These are phyloP conservation scores for Nitzschia putrida DNA, from an alignment of 108 stramenopile genomes.

Conservation along the genomic window DNA sequence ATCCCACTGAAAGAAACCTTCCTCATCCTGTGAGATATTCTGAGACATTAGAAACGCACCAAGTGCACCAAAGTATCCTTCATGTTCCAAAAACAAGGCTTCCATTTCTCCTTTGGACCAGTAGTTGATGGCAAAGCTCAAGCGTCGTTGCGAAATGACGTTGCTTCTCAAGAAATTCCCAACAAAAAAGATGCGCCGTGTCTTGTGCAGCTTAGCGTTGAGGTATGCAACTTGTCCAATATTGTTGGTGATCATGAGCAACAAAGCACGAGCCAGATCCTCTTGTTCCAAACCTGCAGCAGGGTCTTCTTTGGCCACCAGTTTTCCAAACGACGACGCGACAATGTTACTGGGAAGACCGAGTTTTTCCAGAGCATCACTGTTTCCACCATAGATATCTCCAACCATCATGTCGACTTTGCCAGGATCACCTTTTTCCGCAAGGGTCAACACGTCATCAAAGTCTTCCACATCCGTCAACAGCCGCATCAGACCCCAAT, in stretches of 20 bases:
- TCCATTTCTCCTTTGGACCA: slow-evolving; percentile 97
- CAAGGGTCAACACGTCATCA: slow-evolving; percentile 89
- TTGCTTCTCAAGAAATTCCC: slow-evolving; percentile 97
- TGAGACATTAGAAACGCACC: slow-evolving; percentile 88
- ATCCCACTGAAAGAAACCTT: slow-evolving; percentile 39
- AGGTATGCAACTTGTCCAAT: slow-evolving; percentile 97
- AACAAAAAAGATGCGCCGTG: slow-evolving; percentile 91
- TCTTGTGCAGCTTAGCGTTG: slow-evolving; percentile 89
- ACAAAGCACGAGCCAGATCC: slow-evolving; percentile 92
- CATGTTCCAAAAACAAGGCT: slow-evolving; percentile 95
- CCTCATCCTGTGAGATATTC: slow-evolving; percentile 48
- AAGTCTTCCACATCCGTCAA: slow-evolving; percentile 91
- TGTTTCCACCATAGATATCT: slow-evolving; percentile 95
- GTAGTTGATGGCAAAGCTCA: slow-evolving; percentile 94
- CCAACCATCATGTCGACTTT: slow-evolving; percentile 91
- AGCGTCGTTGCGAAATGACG: slow-evolving; percentile 81
- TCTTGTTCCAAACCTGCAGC: slow-evolving; percentile 82
- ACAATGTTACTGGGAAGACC: slow-evolving; percentile 87
- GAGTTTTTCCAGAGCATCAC: slow-evolving; percentile 87
- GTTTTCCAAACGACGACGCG: slow-evolving; percentile 98
- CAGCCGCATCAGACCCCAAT: slow-evolving; percentile 96
- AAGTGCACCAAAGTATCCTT: slow-evolving; percentile 92
- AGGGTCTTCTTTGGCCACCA: slow-evolving; percentile 88
- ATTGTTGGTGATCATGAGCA: slow-evolving; percentile 98
- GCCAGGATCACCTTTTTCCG: slow-evolving; percentile 88